Base-by-base conservation (phyloP, 768 basidiomycete species). In the Boletus pseudopeckii region DNA sequence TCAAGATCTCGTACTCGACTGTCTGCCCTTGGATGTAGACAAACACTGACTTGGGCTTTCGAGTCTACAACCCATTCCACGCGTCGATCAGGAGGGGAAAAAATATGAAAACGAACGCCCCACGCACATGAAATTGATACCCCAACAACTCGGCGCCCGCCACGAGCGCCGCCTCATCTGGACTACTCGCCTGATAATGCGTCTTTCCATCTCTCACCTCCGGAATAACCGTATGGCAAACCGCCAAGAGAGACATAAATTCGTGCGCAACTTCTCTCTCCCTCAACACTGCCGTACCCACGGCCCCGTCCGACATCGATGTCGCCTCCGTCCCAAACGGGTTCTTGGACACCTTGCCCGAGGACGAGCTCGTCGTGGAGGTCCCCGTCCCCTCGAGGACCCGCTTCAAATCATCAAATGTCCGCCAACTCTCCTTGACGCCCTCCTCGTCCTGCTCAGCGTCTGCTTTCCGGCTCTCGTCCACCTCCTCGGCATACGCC, bases 171-270 rank as follows among this genome's bases (percentile, higher is more conserved):
- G 94, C 97, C 70, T 99, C 96, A 64, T 98, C 97, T 0, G 97
- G 97, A 75, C 93, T 96, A 57, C 92, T 95, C 2, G 97, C 97
- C 69, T 99, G 97, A 64, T 87, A 99, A 10, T 86, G 76, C 57
- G 90, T 88, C 77, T 94, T 96, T n/a, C 82, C 94, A 54, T 91
- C 84, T 61, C 80, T 84, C 50, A 86, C 72, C 72, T 98, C 97
- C 2, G 97, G 97, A 63, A 98, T 98, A 61, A 99, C 97, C 1
- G 97, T 98, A 66, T 99, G 97, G 60, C 97, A 99, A 33, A 98
- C 94, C 2, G 96, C 88, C 46, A 98, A 77, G 20, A 98, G 77
- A 0, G 87, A 83, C 64, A 98, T 68, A 54, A 93, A 88, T 63
- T 92, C 89, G 55, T 75, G 71, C 41, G 88, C 70, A 18, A 85